A percentile compares a stretch with the other conserved stretches of the same genome.
phyloP scores from a whole-genome alignment of 2,329 filamentous ascomycete genomes.

The Fusarium proliferatum region DNA sequence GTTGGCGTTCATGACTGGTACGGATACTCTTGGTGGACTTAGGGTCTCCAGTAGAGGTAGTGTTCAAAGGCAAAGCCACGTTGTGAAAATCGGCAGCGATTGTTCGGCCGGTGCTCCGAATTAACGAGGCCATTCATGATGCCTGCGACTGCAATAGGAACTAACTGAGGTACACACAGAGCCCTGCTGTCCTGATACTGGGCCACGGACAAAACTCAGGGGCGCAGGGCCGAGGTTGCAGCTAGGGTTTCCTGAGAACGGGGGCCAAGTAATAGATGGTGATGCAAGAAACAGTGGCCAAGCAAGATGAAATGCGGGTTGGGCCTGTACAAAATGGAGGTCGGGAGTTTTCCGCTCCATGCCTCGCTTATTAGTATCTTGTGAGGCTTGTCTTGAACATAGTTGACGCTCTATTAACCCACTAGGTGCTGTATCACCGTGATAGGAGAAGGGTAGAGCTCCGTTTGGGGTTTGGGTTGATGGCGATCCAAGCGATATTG shows the following conservation, averaged over 20 bases:
- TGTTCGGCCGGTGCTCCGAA: slow-evolving; percentile 27
- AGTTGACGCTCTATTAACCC: slow-evolving; percentile 14
- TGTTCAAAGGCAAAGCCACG: slow-evolving; percentile 15
- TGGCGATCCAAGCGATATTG: slow-evolving; percentile 25
- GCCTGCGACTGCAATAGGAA: slow-evolving; percentile 10
- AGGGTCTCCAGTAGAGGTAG: slow-evolving; percentile 15
- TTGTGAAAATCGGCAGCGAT: slow-evolving; percentile 9
- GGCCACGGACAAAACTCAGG: slow-evolving; percentile 30
- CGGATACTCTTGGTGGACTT: slow-evolving; percentile 15
- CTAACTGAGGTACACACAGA: neutral
- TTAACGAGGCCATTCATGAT: slow-evolving; percentile 15
- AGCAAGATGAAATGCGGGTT: slow-evolving; percentile 34
- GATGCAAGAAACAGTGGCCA: slow-evolving; percentile 41
- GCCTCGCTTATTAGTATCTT: slow-evolving; percentile 11
- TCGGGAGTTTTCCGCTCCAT: slow-evolving; percentile 11
- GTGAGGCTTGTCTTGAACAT: slow-evolving; percentile 25
- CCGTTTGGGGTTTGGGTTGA: slow-evolving; percentile 20
- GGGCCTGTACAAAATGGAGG: slow-evolving; percentile 1
- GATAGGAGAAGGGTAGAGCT: slow-evolving; percentile 7
- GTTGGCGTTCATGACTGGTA: slow-evolving; percentile 23
- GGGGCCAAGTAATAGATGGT: slow-evolving; percentile 14
- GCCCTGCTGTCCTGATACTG: slow-evolving; percentile 22
- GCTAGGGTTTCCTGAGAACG: slow-evolving; percentile 16
- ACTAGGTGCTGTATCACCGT: slow-evolving; percentile 8
- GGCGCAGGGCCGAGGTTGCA: slow-evolving; percentile 27